Conservation (phyloP, 768 basidiomycete genomes). For the Termitomyces sp. region DNA sequence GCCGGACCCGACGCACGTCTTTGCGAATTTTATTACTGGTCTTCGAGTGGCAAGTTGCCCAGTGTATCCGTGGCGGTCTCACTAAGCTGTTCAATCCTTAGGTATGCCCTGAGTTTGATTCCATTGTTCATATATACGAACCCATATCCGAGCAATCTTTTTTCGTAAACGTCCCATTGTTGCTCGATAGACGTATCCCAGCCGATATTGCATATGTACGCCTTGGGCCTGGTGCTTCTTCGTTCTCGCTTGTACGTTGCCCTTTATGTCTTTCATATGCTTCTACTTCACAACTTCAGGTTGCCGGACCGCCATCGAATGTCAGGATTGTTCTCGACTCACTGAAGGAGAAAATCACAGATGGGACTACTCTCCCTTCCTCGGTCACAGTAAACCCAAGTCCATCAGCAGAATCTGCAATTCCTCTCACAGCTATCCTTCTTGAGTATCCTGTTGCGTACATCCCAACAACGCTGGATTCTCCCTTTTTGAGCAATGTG, state of each 20-base stretch:
- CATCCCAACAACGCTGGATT: slow-evolving; percentile 21
- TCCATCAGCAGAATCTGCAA: slow-evolving; percentile 21
- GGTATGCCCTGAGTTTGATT: slow-evolving; percentile 25
- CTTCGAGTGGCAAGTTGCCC: slow-evolving; percentile 31
- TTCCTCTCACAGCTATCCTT: slow-evolving; percentile 54
- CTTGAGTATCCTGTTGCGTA: slow-evolving; percentile 61
- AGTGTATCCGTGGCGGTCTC: background rate
- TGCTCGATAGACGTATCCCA: slow-evolving; percentile 5
- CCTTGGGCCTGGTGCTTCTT: slow-evolving; percentile 10
- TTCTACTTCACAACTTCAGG: slow-evolving; percentile 5
- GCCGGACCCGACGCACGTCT: slow-evolving; percentile 26
- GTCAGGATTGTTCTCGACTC: slow-evolving; percentile 9
- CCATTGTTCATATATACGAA: slow-evolving; percentile 42
- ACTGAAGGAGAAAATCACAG: slow-evolving; percentile 1
- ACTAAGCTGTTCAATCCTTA: background rate
- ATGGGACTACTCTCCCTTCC: background rate
- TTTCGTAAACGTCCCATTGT: slow-evolving; percentile 37
- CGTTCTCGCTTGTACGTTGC: slow-evolving; percentile 9
- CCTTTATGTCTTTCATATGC: background rate
- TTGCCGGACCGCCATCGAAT: slow-evolving; percentile 10
- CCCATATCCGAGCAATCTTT: slow-evolving; percentile 45
- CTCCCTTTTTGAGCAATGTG: slow-evolving; percentile 38
- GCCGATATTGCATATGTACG: slow-evolving; percentile 10
- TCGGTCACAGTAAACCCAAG: slow-evolving; percentile 24
- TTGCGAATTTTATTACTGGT: slow-evolving; percentile 26